Evolutionary conservation across 2,329 filamentous ascomycete species (phyloP), one percentile per base, ranked within the genome.

Genomic region (Tolypocladium cylindrosporum): DNA sequence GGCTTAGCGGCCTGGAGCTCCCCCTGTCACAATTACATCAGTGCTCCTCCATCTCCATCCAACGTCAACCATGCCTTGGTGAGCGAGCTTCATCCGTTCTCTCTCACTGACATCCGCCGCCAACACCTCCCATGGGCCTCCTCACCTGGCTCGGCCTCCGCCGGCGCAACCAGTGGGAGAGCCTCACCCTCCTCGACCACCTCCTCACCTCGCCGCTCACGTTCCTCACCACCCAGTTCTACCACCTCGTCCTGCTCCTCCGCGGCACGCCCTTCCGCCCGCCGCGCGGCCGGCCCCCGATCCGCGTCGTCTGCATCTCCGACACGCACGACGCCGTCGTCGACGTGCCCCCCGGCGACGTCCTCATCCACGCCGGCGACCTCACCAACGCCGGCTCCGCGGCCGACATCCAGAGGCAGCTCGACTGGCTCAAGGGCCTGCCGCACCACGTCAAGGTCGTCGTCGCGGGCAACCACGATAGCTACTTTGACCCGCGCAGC

Each of bases 281-380:
- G 13, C 79, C 84, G 2, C 75, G 76, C 39, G 75, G 78, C 57
- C 77, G 75, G 58, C 76, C 75, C 1, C 74, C 82, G 8, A 83
- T 97, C 67, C 85, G 86, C 60, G 80, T 97, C 34, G 89, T 97
- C 62, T 96, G 90, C 73, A 84, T 97, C 62, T 93, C 91, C 11
- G 93, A 97, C 74, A 97, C 93, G 0, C 93, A 97, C 74, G 84
- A 83, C 60, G 78, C 81, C 48, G 78, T 79, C 11, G 75, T 83
- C 9, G 65, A 72, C 21, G 78, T 95, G 1, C 91, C 91, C 0
- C 73, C 80, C 11, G 92, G 91, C 58, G 91, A 97, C 70, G 78
- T 97, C 27, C 82, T 97, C 54, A 88, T 97, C 65, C 93, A 97
- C 69, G 89, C 91, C 2, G 93, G 93, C 42, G 93, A 97, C 73